Percentiles rank a stretch among this genome's conserved stretches.
Conservation (phyloP, 164 flowering plant genomes). For the Protea cynaroides region DNA sequence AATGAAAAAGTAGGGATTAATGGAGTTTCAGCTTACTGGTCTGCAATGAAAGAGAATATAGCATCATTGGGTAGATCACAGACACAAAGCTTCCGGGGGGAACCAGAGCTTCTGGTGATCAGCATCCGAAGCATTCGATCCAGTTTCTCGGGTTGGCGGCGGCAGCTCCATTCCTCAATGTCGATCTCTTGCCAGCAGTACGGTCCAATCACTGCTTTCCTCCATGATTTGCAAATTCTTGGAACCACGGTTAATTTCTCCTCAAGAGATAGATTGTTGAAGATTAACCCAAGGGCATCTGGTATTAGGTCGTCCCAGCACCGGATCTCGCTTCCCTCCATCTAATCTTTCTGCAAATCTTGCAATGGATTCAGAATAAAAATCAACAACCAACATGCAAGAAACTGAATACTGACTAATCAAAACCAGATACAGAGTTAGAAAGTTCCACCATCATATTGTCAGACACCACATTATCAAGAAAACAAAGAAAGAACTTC, state of each 20-base stretch:
- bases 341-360: slow-evolving; percentile 9
- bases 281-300: slow-evolving; percentile 59
- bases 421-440: background rate
- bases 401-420: background rate
- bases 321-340: slow-evolving; percentile 36
- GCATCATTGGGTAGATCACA: slow-evolving; percentile 29
- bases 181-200: slow-evolving; percentile 96
- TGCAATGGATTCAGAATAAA: too few species aligned
- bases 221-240: slow-evolving; percentile 64
- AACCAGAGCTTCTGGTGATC: slow-evolving; percentile 51
- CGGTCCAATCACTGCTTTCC: slow-evolving; percentile 60
- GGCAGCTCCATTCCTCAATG: slow-evolving; percentile 72
- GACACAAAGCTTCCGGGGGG: slow-evolving; percentile 56
- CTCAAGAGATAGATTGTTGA: slow-evolving; percentile 43
- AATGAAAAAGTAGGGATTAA: too few species aligned
- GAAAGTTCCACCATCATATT: too few species aligned
- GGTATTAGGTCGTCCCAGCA: slow-evolving; percentile 64
- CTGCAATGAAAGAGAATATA: slow-evolving; percentile 50
- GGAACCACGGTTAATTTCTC: slow-evolving; percentile 52
- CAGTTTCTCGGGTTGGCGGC: slow-evolving; percentile 28
- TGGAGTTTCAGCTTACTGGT: slow-evolving; percentile 53
- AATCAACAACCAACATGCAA: background rate
- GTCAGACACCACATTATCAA: too few species aligned
- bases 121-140: slow-evolving; percentile 62
- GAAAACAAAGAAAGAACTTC: background rate